Evolutionary conservation across 768 basidiomycete genomes (phyloP), one percentile per base, ranked within the genome.

Genomic region (Phlebiopsis gigantea): DNA sequence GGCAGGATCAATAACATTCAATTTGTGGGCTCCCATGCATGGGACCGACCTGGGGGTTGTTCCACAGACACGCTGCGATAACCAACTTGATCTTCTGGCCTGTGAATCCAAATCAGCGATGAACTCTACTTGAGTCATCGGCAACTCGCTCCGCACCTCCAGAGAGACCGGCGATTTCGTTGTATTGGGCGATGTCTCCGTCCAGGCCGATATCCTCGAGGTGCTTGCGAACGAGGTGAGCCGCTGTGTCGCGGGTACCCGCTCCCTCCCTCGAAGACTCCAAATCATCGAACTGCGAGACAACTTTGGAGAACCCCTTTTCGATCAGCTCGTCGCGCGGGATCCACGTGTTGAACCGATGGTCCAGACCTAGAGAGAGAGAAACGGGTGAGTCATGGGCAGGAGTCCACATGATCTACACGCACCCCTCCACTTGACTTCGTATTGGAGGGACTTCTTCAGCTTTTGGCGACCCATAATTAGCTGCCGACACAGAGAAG

Each of bases 141-240:
- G 41, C 30, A 25, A 10, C 46, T 52, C 21, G 59, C n/a, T 56
- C 30, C 31, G 41, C 68, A 85, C 94, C 95, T 72, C 96, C 96
- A 17, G 92, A 95, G 45, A 98, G 75, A 39, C 96, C 95, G 31
- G 84, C 82, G 67, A 98, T 94, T 74, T 98, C 95, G 67, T 97
- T 96, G 74, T 98, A 98, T 72, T 97, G 93, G 10, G 95, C 95
- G 58, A 98, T 98, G 74, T 98, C 93, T 43, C 95, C 95, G 73
- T 98, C 93, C 39, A 98, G 79, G 31, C 95, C 96, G 62, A 98
- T 92, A 63, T 94, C 94, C 71, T 97, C 93, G 46, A 98, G 74
- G 63, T 95, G 92, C 72, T 94, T 92, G 62, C 95, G 82, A 46
- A 98, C 90, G 46, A 90, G 75, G 64, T 85, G 79, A 15, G 83